Evolutionary conservation across 2,329 filamentous ascomycete species (phyloP).

Genomic region (Neopestalotiopsis sp.): DNA sequence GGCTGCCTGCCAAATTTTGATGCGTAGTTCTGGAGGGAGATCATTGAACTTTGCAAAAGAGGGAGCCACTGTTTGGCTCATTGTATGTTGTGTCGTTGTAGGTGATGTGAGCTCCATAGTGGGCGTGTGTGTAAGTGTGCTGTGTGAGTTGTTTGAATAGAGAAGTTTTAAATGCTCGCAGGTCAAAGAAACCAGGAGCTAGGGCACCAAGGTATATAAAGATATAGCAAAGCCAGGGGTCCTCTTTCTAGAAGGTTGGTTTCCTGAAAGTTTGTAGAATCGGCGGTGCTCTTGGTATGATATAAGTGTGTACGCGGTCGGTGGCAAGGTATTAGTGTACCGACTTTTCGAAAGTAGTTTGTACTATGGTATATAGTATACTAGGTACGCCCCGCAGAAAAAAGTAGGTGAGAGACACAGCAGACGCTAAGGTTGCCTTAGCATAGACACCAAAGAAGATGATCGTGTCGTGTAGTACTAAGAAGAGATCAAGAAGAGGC

Average conservation of each 20-base stretch:
- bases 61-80: constrained; percentile 19
- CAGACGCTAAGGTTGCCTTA: constrained; percentile 6
- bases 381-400: constrained; percentile 1
- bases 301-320: constrained; percentile 10
- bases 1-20: constrained; percentile 39
- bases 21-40: constrained; percentile 39
- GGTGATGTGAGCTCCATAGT: constrained; percentile 29
- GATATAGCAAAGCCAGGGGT: constrained; percentile 28
- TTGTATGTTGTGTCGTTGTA: constrained; percentile 19
- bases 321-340: constrained; percentile 15
- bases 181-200: constrained; percentile 25
- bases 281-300: constrained; percentile 17
- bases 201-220: constrained; percentile 25
- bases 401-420: neutral
- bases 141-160: constrained; percentile 8
- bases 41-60: constrained; percentile 35
- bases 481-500: neutral
- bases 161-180: constrained; percentile 26
- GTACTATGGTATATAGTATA: constrained; percentile 6
- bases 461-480: constrained; percentile 1
- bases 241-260: constrained; percentile 26
- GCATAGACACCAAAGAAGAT: neutral
- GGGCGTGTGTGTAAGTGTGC: constrained; percentile 27
- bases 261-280: constrained; percentile 14
- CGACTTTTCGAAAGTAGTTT: neutral